Base-by-base conservation (phyloP, 768 basidiomycete species). In the Pleurotus tuoliensis region DNA sequence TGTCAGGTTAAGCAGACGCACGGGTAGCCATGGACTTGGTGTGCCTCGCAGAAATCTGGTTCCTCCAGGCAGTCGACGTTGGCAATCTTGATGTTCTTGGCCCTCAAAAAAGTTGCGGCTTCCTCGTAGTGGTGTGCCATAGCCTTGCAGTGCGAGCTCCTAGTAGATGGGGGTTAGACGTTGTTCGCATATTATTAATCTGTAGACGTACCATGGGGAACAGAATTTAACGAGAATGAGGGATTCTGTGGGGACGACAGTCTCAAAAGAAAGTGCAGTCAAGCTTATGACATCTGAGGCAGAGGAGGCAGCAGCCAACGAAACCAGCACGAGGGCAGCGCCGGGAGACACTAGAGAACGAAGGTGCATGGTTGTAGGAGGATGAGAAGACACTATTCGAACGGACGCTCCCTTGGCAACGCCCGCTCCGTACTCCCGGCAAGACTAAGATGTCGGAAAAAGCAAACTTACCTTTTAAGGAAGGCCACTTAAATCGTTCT, bases 361-460 rank as follows among this genome's bases (percentile, higher is more conserved):
- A 71, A 87, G 70, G 73, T 88, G 88, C 90, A 92, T 92, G 65
- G 68, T 74, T 64, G 52, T 56, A 39, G 13, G 27, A 7, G 9
- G 27, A 30, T 30, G 24, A 24, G 24, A 24, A 24, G 5, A 24
- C 24, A 24, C 24, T 24, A 24, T 24, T 24, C 4, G 24, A 4
- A 24, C 24, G 27, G 27, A 7, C 27, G 5, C 5, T 30, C 9
- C 7, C 27, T 30, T 30, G 27, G 27, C 1, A 30, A 30, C 24
- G 4, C 2, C 24, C 24, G 24, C 24, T 24, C 2, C 2, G 24
- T 24, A 24, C 24, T 24, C 24, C 24, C 4, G 24, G 24, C 24
- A 24, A 24, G 24, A 24, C 24, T n/a, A n/a, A n/a, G n/a, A n/a
- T n/a, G n/a, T n/a, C n/a, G n/a, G n/a, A n/a, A n/a, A n/a, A n/a